These are phyloP conservation scores for Evernia prunastri DNA, from an alignment of 495 filamentous ascomycete species.

Conservation along the genomic window DNA sequence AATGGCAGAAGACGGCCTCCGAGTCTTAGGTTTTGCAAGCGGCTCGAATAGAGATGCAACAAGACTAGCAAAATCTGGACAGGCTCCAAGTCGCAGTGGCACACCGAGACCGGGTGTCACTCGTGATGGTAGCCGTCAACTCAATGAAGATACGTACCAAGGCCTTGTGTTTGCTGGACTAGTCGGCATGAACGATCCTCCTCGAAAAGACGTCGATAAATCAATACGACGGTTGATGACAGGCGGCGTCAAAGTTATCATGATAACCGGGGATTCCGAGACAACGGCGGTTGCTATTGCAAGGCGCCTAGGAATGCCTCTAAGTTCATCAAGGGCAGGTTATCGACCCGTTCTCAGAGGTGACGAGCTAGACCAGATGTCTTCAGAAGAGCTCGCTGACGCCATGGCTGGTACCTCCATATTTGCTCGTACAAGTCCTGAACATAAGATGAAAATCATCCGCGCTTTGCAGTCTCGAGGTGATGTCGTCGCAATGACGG, in stretches of 20 bases:
- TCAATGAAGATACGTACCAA: conserved; percentile 67
- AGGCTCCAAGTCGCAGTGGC: conserved; percentile 37
- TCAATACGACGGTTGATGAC: conserved; percentile 87
- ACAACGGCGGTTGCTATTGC: conserved; percentile 91
- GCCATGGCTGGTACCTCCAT: conserved; percentile 84
- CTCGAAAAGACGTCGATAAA: conserved; percentile 78
- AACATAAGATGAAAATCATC: conserved; percentile 97
- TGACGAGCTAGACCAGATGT: conserved; percentile 88
- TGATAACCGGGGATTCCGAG: conserved; percentile 97
- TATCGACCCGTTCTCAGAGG: conserved; percentile 70
- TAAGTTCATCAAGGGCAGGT: conserved; percentile 35
- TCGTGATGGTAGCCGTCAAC: conserved; percentile 32
- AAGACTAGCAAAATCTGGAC: conserved; percentile 28
- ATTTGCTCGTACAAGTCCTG: conserved; percentile 91
- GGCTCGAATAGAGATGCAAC: conserved; percentile 43
- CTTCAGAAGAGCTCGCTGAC: conserved; percentile 68
- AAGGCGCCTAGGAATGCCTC: conserved; percentile 84
- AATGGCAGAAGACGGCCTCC: conserved; percentile 89
- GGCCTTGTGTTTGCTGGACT: conserved; percentile 84
- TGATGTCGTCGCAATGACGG: conserved; percentile 98
- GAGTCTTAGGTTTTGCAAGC: conserved; percentile 88
- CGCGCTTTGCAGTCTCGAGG: conserved; percentile 83
- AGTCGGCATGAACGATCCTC: conserved; percentile 96
- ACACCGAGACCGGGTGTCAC: conserved; percentile 40
- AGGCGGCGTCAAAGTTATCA: conserved; percentile 90